Evolutionary conservation across 2,329 filamentous ascomycete species (phyloP), one percentile per base, ranked within the genome.

Genomic region (Diplodia scrobiculata): DNA sequence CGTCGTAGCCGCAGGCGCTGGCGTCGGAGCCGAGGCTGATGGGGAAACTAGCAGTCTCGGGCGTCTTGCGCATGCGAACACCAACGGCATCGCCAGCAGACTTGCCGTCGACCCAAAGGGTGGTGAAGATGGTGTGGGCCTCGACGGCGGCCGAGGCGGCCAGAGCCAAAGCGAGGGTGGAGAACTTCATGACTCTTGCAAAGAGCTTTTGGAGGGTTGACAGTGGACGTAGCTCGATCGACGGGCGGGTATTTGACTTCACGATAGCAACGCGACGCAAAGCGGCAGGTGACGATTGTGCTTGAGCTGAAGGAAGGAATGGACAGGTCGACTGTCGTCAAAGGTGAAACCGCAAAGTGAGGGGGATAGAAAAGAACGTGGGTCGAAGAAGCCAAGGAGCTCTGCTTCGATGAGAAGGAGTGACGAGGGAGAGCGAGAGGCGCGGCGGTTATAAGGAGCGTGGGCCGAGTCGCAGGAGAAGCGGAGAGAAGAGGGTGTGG

Each of bases 1-100:
- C 84, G 67, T 81, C 76, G 41, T 67, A 63, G 89, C 89, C 89
- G 73, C 90, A 92, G 45, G 88, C 88, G 86, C 92, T 89, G 68
- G 87, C 86, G 32, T 83, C 75, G 70, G 84, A 86, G 14, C 77
- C 74, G 17, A 91, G 74, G 68, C 84, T 77, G 63, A 92, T 81
- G 32, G 89, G 89, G 41, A 75, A 76, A 5, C 84, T 89, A 59
- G 84, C 81, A 0, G 80, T 83, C 6, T 76, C 74, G 2, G 81
- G 77, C 65, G 86, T 78, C 48, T 77, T 80, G 64, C 85, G 85
- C 84, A 89, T 89, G 50, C 90, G 87, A 60, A 92, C 83, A 71
- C 89, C 91, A 29, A 87, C 88, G 34, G 86, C 89, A 72, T 90
- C 87, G 68, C 90, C 90, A 68, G 74, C 73, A 62, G 69, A 68